Evolutionary conservation across 306 rosid species (phyloP).

Genomic region (Betula pendula): DNA sequence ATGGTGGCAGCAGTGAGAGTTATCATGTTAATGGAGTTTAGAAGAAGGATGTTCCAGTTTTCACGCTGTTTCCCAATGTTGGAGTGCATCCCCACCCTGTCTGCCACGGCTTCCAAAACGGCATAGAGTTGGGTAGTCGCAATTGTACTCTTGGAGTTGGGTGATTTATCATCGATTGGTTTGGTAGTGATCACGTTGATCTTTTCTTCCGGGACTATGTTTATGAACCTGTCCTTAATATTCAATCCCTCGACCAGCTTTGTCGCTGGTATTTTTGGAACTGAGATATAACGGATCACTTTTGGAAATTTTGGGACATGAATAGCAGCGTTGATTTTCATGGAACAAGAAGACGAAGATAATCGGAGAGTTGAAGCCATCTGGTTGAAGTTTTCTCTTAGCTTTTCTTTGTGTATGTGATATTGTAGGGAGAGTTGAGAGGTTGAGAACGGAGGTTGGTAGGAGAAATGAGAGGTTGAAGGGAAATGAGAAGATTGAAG

Average conservation of each 20-base stretch:
- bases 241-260: slow-evolving; percentile 41
- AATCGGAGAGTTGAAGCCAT: slow-evolving; percentile 32
- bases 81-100: slow-evolving; percentile 68
- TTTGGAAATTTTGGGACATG: slow-evolving; percentile 52
- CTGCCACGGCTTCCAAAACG: slow-evolving; percentile 51
- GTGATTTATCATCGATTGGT: neutral
- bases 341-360: slow-evolving; percentile 30
- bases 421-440: neutral
- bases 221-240: slow-evolving; percentile 28
- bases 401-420: neutral
- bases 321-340: slow-evolving; percentile 45
- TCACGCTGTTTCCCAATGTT: slow-evolving; percentile 66
- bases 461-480: no score
- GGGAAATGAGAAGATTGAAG: no score
- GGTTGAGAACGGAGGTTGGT: neutral
- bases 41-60: slow-evolving; percentile 69
- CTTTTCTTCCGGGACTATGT: slow-evolving; percentile 24
- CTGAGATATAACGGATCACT: neutral
- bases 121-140: slow-evolving; percentile 41
- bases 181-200: neutral
- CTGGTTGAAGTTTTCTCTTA: slow-evolving; percentile 36
- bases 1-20: slow-evolving; percentile 72
- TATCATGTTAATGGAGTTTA: slow-evolving; percentile 73
- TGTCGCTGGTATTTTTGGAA: slow-evolving; percentile 36
- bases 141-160: neutral